These are phyloP conservation scores for Cyclotella choctawhatcheeana DNA, from an alignment of 108 stramenopile genomes.

Conservation along the genomic window DNA sequence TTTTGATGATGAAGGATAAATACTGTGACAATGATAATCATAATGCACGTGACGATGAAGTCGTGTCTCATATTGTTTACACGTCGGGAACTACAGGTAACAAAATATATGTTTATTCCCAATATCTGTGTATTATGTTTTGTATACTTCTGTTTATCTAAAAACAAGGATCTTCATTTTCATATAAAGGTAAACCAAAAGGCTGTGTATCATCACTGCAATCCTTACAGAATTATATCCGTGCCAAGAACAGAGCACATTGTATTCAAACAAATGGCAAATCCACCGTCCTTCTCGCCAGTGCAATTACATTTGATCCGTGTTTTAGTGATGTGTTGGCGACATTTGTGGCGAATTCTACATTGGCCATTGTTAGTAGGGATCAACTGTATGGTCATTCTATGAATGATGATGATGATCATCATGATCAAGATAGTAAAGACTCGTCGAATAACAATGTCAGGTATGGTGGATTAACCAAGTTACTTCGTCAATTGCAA, in stretches of 20 bases:
- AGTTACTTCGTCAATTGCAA: constrained; percentile 38
- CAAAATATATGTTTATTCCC: background rate
- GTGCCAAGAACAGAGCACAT: constrained; percentile 71
- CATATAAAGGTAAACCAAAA: constrained; percentile 88
- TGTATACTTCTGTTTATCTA: no score
- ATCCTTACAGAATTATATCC: constrained; percentile 67
- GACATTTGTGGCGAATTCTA: constrained; percentile 60
- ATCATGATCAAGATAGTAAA: no score
- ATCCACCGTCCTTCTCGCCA: constrained; percentile 78
- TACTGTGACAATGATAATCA: background rate
- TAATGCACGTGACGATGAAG: background rate
- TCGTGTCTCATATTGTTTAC: constrained; percentile 87
- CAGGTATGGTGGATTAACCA: constrained; percentile 22
- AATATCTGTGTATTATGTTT: no score
- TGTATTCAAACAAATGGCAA: constrained; percentile 26
- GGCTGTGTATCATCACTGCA: constrained; percentile 80
- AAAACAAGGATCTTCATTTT: no score
- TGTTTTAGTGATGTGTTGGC: constrained; percentile 83
- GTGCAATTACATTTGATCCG: constrained; percentile 83
- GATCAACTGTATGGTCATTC: constrained; percentile 34
- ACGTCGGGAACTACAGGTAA: constrained; percentile 94
- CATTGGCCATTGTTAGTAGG: constrained; percentile 62
- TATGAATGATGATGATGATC: no score
- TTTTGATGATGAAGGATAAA: no score
- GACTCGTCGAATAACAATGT: background rate